These are phyloP conservation scores for Craspedostauros australis DNA, from an alignment of 108 stramenopile species.

Conservation along the genomic window DNA sequence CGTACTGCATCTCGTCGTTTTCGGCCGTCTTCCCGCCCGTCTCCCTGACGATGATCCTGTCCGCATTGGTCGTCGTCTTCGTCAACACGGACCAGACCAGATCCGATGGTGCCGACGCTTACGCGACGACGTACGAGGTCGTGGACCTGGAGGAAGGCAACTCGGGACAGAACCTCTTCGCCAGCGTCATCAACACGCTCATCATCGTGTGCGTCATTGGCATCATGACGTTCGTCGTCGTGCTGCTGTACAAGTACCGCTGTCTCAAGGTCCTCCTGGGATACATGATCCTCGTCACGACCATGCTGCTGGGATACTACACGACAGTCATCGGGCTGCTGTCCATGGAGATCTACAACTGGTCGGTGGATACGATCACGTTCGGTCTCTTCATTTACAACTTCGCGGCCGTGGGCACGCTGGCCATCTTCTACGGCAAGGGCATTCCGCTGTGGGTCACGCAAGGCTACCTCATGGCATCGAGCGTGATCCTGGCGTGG, in stretches of 20 bases:
- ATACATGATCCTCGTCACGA: slow-evolving; percentile 80
- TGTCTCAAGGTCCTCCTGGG: slow-evolving; percentile 84
- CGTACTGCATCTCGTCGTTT: slow-evolving; percentile 60
- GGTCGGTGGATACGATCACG: slow-evolving; percentile 74
- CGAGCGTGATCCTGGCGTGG: slow-evolving; percentile 92
- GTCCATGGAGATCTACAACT: slow-evolving; percentile 67
- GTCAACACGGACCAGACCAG: slow-evolving; percentile 63
- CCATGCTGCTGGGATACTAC: slow-evolving; percentile 82
- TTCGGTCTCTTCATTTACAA: slow-evolving; percentile 86
- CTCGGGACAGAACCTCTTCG: slow-evolving; percentile 51
- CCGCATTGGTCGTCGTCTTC: slow-evolving; percentile 55
- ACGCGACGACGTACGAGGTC: slow-evolving; percentile 47
- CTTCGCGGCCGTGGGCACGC: slow-evolving; percentile 85
- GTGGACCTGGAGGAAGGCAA: slow-evolving; percentile 43
- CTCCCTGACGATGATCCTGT: slow-evolving; percentile 66
- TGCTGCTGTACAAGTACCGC: slow-evolving; percentile 82
- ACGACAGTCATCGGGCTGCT: slow-evolving; percentile 60
- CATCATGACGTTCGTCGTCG: slow-evolving; percentile 87
- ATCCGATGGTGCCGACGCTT: slow-evolving; percentile 42
- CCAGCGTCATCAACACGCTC: slow-evolving; percentile 82
- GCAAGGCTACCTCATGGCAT: slow-evolving; percentile 85
- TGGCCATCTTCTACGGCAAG: slow-evolving; percentile 89
- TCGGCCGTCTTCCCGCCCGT: slow-evolving; percentile 49
- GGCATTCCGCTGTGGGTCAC: slow-evolving; percentile 83
- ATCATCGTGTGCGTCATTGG: slow-evolving; percentile 85